Conservation (phyloP, 2,329 filamentous ascomycete genomes). For the Colletotrichum musicola region DNA sequence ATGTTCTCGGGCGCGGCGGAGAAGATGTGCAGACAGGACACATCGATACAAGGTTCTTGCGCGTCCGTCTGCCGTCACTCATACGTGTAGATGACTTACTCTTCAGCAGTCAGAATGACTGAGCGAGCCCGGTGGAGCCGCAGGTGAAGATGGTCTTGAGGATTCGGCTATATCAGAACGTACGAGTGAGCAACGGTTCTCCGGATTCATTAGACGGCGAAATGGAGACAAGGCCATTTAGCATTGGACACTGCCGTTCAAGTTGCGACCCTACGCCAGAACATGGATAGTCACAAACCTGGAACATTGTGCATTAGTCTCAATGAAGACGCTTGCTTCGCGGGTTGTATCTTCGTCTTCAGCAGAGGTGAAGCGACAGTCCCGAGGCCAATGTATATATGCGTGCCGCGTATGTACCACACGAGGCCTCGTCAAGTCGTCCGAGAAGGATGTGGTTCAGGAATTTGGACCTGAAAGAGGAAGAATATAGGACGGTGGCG, state of each 20-base stretch:
- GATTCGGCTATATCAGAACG: constrained; percentile 66
- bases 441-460: no score
- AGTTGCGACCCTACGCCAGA: not conserved
- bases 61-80: no score
- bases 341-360: not conserved
- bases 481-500: not conserved
- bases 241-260: not conserved
- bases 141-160: constrained; percentile 80
- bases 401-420: no score
- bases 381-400: no score
- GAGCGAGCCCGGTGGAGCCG: constrained; percentile 87
- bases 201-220: no score
- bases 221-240: not conserved
- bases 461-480: not conserved
- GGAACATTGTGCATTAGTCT: constrained; percentile 22
- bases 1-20: not conserved
- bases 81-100: constrained; percentile 60
- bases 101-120: constrained; percentile 82
- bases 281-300: constrained; percentile 20
- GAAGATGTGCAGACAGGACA: not conserved
- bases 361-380: not conserved
- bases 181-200: not conserved
- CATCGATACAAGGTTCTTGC: no score
- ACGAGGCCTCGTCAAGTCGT: no score
- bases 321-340: not conserved